Evolutionary conservation across 2,329 filamentous ascomycete species (phyloP).

Genomic region (Teratosphaeriaceae sp.): DNA sequence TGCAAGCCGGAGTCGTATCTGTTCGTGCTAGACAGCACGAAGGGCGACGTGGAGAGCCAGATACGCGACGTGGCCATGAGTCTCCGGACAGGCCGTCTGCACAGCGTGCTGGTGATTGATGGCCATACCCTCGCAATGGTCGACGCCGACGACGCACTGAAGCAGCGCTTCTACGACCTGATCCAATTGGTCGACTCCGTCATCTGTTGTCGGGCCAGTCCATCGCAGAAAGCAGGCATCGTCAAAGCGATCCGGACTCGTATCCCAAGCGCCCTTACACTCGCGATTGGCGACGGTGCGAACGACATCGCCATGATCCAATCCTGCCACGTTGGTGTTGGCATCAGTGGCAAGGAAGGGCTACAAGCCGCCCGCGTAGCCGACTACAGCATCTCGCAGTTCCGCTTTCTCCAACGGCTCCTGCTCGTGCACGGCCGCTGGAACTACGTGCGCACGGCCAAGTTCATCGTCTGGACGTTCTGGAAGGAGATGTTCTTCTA

Average conservation of each 20-base stretch:
- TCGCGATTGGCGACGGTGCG: conserved; percentile 85
- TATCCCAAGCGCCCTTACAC: conserved; percentile 68
- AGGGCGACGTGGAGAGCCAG: conserved; percentile 56
- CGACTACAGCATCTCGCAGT: conserved; percentile 83
- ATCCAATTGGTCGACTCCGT: conserved; percentile 77
- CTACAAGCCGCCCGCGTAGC: conserved; percentile 76
- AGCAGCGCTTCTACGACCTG: conserved; percentile 59
- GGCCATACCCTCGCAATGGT: conserved; percentile 71
- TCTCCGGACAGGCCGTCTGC: too few relatives aligned
- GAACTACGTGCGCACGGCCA: conserved; percentile 45
- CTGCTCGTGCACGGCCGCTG: conserved; percentile 29
- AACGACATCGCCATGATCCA: conserved; percentile 96
- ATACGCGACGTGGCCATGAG: conserved; percentile 65
- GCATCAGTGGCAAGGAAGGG: conserved; percentile 85
- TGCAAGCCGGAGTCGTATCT: conserved; percentile 71
- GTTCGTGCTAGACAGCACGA: conserved; percentile 67
- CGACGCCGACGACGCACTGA: conserved; percentile 56
- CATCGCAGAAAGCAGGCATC: conserved; percentile 74
- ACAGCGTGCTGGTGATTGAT: conserved; percentile 80
- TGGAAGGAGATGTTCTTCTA: conserved; percentile 63
- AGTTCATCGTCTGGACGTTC: conserved; percentile 76
- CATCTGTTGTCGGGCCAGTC: conserved; percentile 81
- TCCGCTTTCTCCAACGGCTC: conserved; percentile 63
- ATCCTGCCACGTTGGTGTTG: conserved; percentile 81
- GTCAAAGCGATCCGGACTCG: conserved; percentile 69